Percentiles rank a stretch among this genome's conserved stretches.
Conservation (phyloP, 1,284 basidiomycete species). For the Wallemia mellicola region DNA sequence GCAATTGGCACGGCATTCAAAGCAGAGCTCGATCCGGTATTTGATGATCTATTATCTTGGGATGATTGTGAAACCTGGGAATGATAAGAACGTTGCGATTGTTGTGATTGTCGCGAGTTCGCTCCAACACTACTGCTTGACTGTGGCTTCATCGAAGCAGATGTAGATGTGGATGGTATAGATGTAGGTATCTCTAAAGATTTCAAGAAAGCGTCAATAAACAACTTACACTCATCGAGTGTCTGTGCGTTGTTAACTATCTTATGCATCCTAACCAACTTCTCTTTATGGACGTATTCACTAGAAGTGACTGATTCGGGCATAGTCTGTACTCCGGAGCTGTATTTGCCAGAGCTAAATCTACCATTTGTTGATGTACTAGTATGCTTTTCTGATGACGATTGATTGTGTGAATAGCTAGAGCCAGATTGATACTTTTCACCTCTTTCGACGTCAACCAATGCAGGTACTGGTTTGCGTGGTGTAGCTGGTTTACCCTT, state of each 20-base stretch:
- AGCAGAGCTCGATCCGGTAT: too few relatives aligned
- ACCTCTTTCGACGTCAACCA: too few relatives aligned
- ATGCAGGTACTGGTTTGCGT: not conserved
- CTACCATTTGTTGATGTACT: not conserved
- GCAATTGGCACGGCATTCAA: too few relatives aligned
- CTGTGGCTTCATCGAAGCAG: not conserved
- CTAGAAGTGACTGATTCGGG: not conserved
- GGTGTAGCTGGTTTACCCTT: not conserved
- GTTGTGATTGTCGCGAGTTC: too few relatives aligned
- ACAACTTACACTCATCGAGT: not conserved
- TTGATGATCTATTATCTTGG: too few relatives aligned
- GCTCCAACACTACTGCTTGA: not conserved
- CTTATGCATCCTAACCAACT: not conserved
- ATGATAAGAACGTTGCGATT: too few relatives aligned
- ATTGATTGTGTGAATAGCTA: too few relatives aligned
- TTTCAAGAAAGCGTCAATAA: not conserved
- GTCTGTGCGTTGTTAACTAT: not conserved
- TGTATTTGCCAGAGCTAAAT: not conserved
- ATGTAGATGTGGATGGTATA: not conserved
- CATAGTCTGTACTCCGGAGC: not conserved
- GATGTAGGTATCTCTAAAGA: not conserved
- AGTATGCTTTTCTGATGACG: not conserved
- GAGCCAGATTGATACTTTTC: too few relatives aligned
- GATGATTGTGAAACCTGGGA: too few relatives aligned
- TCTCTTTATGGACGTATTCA: not conserved